Conservation (phyloP, 1,284 basidiomycete species). For the Cryptococcus floricola region DNA sequence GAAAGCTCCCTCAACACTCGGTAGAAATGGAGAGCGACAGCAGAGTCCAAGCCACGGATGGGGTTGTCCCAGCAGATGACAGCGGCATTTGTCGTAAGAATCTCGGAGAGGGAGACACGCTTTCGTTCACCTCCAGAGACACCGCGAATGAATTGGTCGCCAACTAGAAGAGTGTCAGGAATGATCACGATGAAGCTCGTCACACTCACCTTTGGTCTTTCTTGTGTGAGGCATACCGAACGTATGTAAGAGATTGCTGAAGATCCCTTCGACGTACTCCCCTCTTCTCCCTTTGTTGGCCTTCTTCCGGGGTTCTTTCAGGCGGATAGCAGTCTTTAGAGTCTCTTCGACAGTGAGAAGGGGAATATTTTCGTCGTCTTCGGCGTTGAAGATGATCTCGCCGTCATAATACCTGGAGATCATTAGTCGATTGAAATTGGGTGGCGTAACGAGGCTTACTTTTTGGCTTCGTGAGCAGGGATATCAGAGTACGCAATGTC, state of each 20-base stretch:
- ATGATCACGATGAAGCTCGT: neutral
- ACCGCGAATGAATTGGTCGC: neutral
- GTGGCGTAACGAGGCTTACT: neutral
- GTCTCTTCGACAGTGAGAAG: neutral
- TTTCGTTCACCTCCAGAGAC: conserved; percentile 5
- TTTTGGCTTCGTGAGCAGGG: neutral
- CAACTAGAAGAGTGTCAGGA: conserved; percentile 11
- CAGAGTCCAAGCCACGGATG: conserved; percentile 75
- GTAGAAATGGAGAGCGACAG: conserved; percentile 58
- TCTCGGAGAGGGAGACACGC: conserved; percentile 7
- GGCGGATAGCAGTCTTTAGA: neutral
- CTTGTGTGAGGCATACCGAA: neutral
- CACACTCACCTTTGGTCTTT: neutral
- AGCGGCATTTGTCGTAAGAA: conserved; percentile 1
- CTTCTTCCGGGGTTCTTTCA: conserved; percentile 20
- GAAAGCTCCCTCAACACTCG: neutral
- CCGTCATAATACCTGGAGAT: neutral
- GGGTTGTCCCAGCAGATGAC: conserved; percentile 51
- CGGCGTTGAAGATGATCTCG: conserved; percentile 19
- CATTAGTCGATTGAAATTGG: neutral
- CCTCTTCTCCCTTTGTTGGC: conserved; percentile 12
- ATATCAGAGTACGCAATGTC: conserved; percentile 28
- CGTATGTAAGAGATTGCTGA: neutral
- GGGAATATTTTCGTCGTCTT: conserved; percentile 17
- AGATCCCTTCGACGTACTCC: neutral